These are phyloP conservation scores for Phytophthora cryptogea DNA, from an alignment of 352 stramenopile genomes.

Conservation along the genomic window DNA sequence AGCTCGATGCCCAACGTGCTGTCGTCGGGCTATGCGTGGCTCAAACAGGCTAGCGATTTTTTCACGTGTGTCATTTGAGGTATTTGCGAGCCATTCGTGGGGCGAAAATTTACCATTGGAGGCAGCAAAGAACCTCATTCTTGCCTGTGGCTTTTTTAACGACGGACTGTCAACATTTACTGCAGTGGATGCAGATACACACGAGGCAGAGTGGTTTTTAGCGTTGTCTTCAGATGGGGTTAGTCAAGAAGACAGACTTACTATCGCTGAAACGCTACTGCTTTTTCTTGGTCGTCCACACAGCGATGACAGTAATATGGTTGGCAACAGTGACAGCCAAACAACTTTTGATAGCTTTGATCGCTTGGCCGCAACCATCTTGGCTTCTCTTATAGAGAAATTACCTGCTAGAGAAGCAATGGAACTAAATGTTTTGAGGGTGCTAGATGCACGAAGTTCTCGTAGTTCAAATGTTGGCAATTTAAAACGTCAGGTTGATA, in stretches of 20 bases:
- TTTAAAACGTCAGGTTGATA: background rate
- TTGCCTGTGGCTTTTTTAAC: conserved; percentile 20
- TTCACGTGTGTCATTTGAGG: conserved; percentile 22
- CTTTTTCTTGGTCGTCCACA: conserved; percentile 18
- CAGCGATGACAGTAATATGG: background rate
- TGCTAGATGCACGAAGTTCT: conserved; percentile 5
- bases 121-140: conserved; percentile 13
- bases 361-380: conserved; percentile 15
- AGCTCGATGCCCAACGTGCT: conserved; percentile 3
- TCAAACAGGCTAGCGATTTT: conserved; percentile 8
- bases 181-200: conserved; percentile 11
- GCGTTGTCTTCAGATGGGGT: conserved; percentile 1
- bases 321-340: conserved; percentile 1
- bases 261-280: conserved; percentile 19
- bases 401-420: conserved; percentile 10
- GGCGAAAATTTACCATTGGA: conserved; percentile 7
- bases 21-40: background rate
- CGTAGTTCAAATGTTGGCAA: background rate
- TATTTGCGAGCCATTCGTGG: conserved; percentile 11
- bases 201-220: background rate
- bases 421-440: conserved; percentile 11
- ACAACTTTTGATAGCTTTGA: conserved; percentile 14
- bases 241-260: conserved; percentile 6
- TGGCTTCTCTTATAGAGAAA: conserved; percentile 25
- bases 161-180: conserved; percentile 12